These are phyloP conservation scores for Globisporangium middletonii DNA, from an alignment of 352 stramenopile species.

Conservation along the genomic window DNA sequence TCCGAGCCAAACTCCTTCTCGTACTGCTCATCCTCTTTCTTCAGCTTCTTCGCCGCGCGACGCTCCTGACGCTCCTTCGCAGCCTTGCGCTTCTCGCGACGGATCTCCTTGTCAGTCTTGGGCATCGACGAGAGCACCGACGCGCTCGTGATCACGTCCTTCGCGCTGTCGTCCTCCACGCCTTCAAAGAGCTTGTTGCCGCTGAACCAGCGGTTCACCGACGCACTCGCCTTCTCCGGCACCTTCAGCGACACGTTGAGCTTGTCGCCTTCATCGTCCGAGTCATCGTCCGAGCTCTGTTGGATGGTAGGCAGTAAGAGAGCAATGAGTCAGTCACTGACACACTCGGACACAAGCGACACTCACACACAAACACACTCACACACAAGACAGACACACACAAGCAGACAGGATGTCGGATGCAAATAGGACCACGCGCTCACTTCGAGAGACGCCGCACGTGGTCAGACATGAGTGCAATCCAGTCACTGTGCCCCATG, in stretches of 20 bases:
- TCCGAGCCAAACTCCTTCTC: constrained; percentile 71
- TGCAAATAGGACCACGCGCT: constrained; percentile 65
- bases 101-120: constrained; percentile 98
- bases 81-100: constrained; percentile 96
- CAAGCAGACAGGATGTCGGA: constrained; percentile 39
- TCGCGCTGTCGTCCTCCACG: constrained; percentile 35
- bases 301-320: constrained; percentile 1
- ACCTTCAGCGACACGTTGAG: constrained; percentile 70
- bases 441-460: constrained; percentile 23
- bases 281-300: constrained; percentile 80
- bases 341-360: not conserved
- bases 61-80: constrained; percentile 90
- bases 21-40: constrained; percentile 83
- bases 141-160: constrained; percentile 24
- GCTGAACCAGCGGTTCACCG: constrained; percentile 77
- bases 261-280: constrained; percentile 49
- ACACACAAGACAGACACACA: not conserved
- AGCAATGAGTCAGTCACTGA: not conserved
- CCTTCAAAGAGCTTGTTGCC: constrained; percentile 81
- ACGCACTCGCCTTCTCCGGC: constrained; percentile 69
- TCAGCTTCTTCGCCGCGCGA: constrained; percentile 61
- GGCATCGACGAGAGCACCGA: constrained; percentile 83
- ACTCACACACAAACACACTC: not conserved
- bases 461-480: constrained; percentile 82
- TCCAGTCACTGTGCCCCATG: constrained; percentile 76